phyloP scores from a whole-genome alignment of 192 early-diverging fungal genomes.

The Coemansia aciculifera region DNA sequence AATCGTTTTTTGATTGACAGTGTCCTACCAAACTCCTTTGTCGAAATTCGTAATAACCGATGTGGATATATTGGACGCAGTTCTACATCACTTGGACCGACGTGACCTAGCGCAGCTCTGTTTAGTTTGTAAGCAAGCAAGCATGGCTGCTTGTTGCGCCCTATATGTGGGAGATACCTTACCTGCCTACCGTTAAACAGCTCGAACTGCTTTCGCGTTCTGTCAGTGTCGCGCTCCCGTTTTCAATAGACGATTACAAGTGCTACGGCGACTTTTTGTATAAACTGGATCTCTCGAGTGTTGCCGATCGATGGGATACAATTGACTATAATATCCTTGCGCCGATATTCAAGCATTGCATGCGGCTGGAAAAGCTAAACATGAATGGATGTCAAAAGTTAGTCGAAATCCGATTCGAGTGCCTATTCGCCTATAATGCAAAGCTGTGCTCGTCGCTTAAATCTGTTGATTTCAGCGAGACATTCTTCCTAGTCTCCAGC shows the following conservation, averaged over 20 bases:
- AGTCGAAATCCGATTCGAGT: not conserved
- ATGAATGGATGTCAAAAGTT: conserved; percentile 18
- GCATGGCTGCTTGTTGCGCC: conserved; percentile 15
- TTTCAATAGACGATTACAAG: conserved; percentile 1
- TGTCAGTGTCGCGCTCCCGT: not conserved
- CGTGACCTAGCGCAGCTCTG: conserved; percentile 3
- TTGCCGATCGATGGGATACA: conserved; percentile 24
- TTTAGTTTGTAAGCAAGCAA: conserved; percentile 6
- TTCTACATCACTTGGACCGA: not conserved
- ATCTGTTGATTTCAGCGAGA: conserved; percentile 10
- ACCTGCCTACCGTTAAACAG: not conserved
- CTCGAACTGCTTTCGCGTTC: conserved; percentile 1
- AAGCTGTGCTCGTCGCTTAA: conserved; percentile 10
- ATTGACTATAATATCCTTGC: conserved; percentile 10
- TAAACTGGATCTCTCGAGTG: conserved; percentile 18
- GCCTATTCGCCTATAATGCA: not conserved
- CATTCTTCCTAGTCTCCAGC: not conserved
- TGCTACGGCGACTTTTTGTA: conserved; percentile 19
- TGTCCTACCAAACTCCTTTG: not conserved
- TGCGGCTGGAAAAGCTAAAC: conserved; percentile 1
- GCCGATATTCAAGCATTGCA: conserved; percentile 10
- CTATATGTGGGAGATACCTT: conserved; percentile 4
- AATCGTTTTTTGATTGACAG: not conserved
- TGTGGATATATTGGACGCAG: not conserved
- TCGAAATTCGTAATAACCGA: not conserved